phyloP scores from a whole-genome alignment of 257 asterid species.

The Capsicum baccatum region DNA sequence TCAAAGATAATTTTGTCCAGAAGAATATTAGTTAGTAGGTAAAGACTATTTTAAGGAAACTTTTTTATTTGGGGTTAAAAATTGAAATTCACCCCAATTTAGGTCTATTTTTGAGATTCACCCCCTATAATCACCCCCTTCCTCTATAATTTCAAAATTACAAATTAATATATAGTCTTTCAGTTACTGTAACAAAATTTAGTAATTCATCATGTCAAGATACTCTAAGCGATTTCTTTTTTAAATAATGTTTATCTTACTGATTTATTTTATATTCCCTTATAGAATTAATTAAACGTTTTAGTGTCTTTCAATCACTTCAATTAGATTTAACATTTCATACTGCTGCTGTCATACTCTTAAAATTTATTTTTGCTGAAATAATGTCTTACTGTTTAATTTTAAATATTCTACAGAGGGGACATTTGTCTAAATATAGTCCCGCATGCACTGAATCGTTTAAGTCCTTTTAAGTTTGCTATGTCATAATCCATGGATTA shows the following conservation, averaged over 20 bases:
- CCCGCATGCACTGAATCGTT: no score
- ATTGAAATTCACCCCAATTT: no score
- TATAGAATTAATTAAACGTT: background rate
- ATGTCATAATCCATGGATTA: no score
- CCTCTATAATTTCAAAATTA: background rate
- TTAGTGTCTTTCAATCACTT: slow-evolving; percentile 9
- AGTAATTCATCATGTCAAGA: background rate
- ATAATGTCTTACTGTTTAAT: background rate
- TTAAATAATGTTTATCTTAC: background rate
- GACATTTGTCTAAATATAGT: no score
- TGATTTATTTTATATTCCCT: background rate
- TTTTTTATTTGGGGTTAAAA: no score
- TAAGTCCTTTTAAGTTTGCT: no score
- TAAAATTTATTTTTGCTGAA: background rate
- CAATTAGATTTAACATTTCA: background rate
- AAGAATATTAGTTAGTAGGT: no score
- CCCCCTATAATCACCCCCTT: background rate
- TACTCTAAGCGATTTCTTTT: background rate
- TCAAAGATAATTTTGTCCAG: no score
- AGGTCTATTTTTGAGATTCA: no score
- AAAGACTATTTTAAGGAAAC: no score
- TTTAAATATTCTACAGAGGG: background rate
- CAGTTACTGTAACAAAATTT: background rate
- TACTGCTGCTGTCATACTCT: background rate
- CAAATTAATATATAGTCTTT: background rate